phyloP scores from a whole-genome alignment of 148 eudicot genomes.

The Amaranthus hypochondriacus region DNA sequence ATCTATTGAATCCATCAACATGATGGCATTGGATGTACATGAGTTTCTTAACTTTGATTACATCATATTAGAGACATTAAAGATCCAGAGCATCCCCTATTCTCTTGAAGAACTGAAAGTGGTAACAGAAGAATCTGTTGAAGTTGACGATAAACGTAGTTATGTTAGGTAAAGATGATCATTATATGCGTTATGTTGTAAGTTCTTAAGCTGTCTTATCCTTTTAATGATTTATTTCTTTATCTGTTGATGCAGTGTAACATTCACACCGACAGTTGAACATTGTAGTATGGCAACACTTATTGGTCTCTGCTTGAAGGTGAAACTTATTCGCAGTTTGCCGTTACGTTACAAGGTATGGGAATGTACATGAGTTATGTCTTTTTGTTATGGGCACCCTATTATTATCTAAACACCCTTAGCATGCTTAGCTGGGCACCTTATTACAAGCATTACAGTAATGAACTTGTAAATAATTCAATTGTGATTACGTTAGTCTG shows the following conservation, averaged over 20 bases:
- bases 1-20: background rate
- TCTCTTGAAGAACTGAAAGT: slow-evolving; percentile 95
- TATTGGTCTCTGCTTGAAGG: slow-evolving; percentile 91
- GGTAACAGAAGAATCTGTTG: slow-evolving; percentile 87
- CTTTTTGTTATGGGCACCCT: background rate
- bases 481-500: background rate
- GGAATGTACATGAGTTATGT: background rate
- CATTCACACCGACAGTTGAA: slow-evolving; percentile 95
- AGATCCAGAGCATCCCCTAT: slow-evolving; percentile 99
- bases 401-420: background rate
- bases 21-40: background rate
- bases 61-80: slow-evolving; percentile 95
- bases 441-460: background rate
- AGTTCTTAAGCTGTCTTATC: background rate
- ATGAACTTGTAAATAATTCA: background rate
- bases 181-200: background rate
- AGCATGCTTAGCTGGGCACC: background rate
- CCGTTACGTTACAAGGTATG: slow-evolving; percentile 80
- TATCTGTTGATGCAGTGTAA: slow-evolving; percentile 46
- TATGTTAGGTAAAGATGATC: slow-evolving; percentile 50
- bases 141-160: slow-evolving; percentile 62
- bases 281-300: slow-evolving; percentile 97
- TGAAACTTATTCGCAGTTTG: slow-evolving; percentile 87
- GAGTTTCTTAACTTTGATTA: slow-evolving; percentile 40
- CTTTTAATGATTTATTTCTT: slow-evolving; percentile 1